Evolutionary conservation across 1,284 basidiomycete genomes (phyloP).

Genomic region (Waitea zeae): DNA sequence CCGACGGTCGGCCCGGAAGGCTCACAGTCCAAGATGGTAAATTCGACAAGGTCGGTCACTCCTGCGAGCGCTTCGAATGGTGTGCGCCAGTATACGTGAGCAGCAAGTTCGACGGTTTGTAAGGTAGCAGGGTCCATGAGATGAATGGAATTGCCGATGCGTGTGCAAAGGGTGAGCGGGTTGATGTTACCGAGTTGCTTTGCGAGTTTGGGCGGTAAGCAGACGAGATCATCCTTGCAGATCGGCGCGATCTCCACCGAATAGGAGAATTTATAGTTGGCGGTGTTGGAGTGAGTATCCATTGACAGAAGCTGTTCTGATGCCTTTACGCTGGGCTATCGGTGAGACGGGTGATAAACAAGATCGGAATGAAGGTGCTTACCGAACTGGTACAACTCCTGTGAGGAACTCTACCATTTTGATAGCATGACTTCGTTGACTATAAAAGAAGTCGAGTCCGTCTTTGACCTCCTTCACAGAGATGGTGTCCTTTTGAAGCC

Average conservation of each 20-base stretch:
- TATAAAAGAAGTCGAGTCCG: slow-evolving; percentile 95
- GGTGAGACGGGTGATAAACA: slow-evolving; percentile 2
- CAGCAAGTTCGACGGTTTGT: slow-evolving; percentile 65
- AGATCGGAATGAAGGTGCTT: slow-evolving; percentile 12
- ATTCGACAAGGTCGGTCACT: slow-evolving; percentile 82
- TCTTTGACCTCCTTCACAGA: slow-evolving; percentile 87
- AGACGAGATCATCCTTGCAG: slow-evolving; percentile 96
- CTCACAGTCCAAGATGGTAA: slow-evolving; percentile 91
- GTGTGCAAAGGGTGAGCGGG: slow-evolving; percentile 76
- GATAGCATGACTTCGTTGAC: slow-evolving; percentile 77
- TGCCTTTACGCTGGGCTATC: slow-evolving; percentile 63
- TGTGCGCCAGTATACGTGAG: slow-evolving; percentile 80
- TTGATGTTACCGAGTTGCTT: slow-evolving; percentile 76
- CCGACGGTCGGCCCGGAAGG: slow-evolving; percentile 54
- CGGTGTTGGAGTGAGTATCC: slow-evolving; percentile 84
- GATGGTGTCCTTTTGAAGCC: slow-evolving; percentile 93
- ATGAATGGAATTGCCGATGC: slow-evolving; percentile 85
- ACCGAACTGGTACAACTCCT: slow-evolving; percentile 81
- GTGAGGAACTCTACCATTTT: slow-evolving; percentile 96
- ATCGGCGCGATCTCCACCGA: slow-evolving; percentile 94
- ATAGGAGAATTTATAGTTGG: slow-evolving; percentile 97
- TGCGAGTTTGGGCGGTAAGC: slow-evolving; percentile 73
- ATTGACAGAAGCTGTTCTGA: slow-evolving; percentile 89
- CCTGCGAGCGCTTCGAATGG: slow-evolving; percentile 77
- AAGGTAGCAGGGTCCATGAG: slow-evolving; percentile 83